Percentiles rank a stretch among this genome's conserved stretches.
Evolutionary conservation across 345 rosid genomes (phyloP).

Genomic region (Populus pruinosa): DNA sequence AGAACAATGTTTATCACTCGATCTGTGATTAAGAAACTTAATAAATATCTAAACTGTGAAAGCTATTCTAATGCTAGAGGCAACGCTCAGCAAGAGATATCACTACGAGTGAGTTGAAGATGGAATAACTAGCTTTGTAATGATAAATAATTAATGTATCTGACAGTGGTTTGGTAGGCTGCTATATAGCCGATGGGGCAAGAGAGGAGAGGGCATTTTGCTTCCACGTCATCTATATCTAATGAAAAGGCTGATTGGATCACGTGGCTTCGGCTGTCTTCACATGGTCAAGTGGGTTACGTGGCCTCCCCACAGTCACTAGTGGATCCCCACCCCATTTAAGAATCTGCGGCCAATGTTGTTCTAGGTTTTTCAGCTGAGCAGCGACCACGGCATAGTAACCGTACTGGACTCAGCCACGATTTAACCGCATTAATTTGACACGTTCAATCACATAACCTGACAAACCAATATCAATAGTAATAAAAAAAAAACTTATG

Average conservation of each 20-base stretch:
- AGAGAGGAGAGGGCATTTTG: conserved; percentile 22
- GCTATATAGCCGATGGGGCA: neutral
- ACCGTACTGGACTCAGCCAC: neutral
- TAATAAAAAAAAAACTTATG: too few relatives aligned
- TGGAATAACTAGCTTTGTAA: too few relatives aligned
- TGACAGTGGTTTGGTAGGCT: too few relatives aligned
- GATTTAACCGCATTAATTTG: conserved; percentile 17
- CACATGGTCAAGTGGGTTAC: conserved; percentile 18
- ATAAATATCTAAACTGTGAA: too few relatives aligned
- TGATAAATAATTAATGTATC: too few relatives aligned
- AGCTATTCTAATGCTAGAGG: too few relatives aligned
- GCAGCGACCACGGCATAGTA: conserved; percentile 6
- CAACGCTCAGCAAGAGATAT: too few relatives aligned
- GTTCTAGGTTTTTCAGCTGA: conserved; percentile 3
- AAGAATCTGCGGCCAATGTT: conserved; percentile 11
- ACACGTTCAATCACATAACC: conserved; percentile 1
- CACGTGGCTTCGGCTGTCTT: conserved; percentile 32
- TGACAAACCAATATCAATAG: too few relatives aligned
- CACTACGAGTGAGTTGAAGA: too few relatives aligned
- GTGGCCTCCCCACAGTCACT: conserved; percentile 25
- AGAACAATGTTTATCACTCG: too few relatives aligned
- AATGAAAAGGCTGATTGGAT: conserved; percentile 7
- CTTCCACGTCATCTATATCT: conserved; percentile 30
- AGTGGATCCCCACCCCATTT: neutral
- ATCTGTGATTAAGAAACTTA: too few relatives aligned